Evolutionary conservation across 805 yeast genomes (phyloP).

Genomic region (Monosporozyma aerobia): DNA sequence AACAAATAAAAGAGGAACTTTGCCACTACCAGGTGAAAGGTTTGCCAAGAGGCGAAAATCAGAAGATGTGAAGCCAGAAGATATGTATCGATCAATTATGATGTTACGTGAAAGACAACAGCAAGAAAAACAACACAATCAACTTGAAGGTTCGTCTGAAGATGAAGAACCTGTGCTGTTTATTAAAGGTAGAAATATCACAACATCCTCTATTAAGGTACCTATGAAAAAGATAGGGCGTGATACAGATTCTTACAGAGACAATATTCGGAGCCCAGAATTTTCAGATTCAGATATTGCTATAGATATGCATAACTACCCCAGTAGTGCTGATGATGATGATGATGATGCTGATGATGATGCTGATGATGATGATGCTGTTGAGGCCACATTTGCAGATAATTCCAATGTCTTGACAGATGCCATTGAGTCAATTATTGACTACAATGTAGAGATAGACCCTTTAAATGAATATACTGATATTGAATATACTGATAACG

Average conservation of each 20-base stretch:
- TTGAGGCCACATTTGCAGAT: neutral
- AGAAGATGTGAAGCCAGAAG: conserved; percentile 64
- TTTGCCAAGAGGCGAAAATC: conserved; percentile 29
- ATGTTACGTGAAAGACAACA: conserved; percentile 55
- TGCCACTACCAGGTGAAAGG: conserved; percentile 20
- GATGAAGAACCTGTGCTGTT: conserved; percentile 73
- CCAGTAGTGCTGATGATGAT: neutral
- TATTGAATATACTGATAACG: neutral
- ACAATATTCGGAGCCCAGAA: neutral
- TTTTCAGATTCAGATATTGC: conserved; percentile 2
- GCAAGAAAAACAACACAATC: conserved; percentile 22
- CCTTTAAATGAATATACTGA: conserved; percentile 1
- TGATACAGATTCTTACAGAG: conserved; percentile 1
- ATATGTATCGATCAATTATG: conserved; percentile 74
- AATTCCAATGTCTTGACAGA: neutral
- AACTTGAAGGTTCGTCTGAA: conserved; percentile 15
- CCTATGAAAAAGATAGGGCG: neutral
- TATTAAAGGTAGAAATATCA: conserved; percentile 53
- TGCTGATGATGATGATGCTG: neutral
- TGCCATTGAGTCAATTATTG: neutral
- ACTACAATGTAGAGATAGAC: neutral
- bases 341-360: neutral
- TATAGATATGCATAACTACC: conserved; percentile 8
- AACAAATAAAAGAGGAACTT: neutral
- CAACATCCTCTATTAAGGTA: neutral